These are phyloP conservation scores for Chaetomium tenue DNA, from an alignment of 495 filamentous ascomycete genomes.

Conservation along the genomic window DNA sequence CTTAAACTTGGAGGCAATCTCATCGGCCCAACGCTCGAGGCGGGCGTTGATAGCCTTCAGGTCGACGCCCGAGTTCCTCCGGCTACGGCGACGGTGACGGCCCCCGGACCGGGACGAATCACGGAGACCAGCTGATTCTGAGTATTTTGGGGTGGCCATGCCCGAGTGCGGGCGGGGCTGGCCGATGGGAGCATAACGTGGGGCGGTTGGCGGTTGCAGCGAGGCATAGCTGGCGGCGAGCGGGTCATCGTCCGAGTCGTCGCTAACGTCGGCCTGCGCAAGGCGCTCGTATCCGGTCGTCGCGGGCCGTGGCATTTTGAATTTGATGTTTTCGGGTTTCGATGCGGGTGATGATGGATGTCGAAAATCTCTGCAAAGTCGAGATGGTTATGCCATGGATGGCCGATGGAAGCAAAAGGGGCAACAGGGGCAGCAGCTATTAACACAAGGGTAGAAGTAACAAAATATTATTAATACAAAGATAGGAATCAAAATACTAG, in stretches of 20 bases:
- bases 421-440: neutral
- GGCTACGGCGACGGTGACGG: slow-evolving; percentile 55
- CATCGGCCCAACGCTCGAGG: slow-evolving; percentile 93
- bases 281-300: slow-evolving; percentile 91
- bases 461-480: neutral
- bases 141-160: slow-evolving; percentile 54
- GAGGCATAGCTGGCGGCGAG: slow-evolving; percentile 57
- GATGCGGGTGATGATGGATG: neutral
- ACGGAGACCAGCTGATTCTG: slow-evolving; percentile 7
- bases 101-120: slow-evolving; percentile 17
- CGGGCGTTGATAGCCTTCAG: slow-evolving; percentile 98
- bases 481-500: neutral
- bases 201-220: slow-evolving; percentile 59
- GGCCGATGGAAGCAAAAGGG: neutral
- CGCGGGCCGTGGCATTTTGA: slow-evolving; percentile 56
- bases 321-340: slow-evolving; percentile 27
- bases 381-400: neutral
- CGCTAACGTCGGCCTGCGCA: slow-evolving; percentile 85
- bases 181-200: slow-evolving; percentile 66
- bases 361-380: neutral
- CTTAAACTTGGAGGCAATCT: slow-evolving; percentile 97
- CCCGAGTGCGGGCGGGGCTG: slow-evolving; percentile 61
- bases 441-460: neutral
- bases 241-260: slow-evolving; percentile 65
- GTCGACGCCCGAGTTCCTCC: slow-evolving; percentile 88